Base-by-base conservation (phyloP, 2,329 filamentous ascomycete genomes). In the Colletotrichum scovillei region DNA sequence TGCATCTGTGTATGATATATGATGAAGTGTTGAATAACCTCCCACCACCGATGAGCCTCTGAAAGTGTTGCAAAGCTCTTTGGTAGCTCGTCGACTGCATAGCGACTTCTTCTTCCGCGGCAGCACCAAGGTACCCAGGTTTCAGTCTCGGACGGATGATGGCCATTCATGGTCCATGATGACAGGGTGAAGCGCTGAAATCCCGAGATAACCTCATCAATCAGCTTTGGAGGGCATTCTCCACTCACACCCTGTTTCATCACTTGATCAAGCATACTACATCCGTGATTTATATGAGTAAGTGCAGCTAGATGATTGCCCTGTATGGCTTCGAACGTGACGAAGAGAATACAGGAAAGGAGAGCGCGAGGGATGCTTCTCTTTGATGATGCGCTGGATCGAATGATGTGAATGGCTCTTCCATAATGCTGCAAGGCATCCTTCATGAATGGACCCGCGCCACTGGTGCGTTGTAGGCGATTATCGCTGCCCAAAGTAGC, bases 321-420 rank as follows among this genome's bases (percentile, higher is more conserved):
- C 5, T 83, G 77, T 66, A 83, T 81, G 1, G 82, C 75, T 58
- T 85, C 83, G 63, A 85, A 85, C 72, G 83, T 84, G 52, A 85
- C 81, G 66, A 85, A 85, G 0, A 85, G 75, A 2, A 85, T 75
- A 0, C 83, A 84, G 1, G 83, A 82, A 8, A 85, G 69, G 57
- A 85, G 67, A 0, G 83, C 83, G 1, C 82, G 84, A 4, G 68
- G 62, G 5, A 11, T 82, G 83, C 26, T 82, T 76, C 16, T 83
- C 64, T 0, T 81, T 78, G 32, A 82, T 78, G 14, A 76, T 78
- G 7, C 77, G 80, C 5, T 82, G 80, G 32, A 74, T 76, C 2
- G 82, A 79, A 64, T 79, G 22, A 84, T 72, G 1, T 81, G 81
- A n/a, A 85, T 76, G 4, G 83, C 83, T 59, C 83, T 79, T 60